Percentiles rank a stretch among this genome's conserved stretches.
phyloP scores from a whole-genome alignment of 208 protist species.

The Dictyostelium gargantuum region DNA sequence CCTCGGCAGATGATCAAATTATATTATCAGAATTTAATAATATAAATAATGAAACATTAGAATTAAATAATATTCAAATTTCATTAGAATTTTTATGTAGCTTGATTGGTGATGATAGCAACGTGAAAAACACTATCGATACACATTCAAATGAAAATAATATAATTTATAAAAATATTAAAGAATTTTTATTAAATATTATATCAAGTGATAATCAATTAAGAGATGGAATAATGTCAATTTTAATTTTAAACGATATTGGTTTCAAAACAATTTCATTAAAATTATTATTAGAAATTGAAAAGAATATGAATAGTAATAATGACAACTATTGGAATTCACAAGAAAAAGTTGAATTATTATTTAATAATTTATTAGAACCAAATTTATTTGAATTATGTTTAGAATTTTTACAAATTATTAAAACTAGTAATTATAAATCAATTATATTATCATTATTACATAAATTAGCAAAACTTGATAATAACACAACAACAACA shows the following conservation, averaged over 20 bases:
- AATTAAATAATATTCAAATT: not conserved
- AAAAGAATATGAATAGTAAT: not conserved
- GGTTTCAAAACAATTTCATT: not conserved
- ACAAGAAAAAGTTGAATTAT: not conserved
- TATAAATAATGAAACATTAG: not conserved
- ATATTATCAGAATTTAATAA: not conserved
- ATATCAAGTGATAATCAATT: not conserved
- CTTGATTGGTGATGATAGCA: not conserved
- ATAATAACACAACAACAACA: not conserved
- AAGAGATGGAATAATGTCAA: not conserved
- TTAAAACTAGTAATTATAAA: not conserved
- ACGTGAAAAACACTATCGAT: not conserved
- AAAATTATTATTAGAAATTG: conserved; percentile 12
- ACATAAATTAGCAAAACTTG: not conserved
- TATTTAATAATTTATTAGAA: not conserved
- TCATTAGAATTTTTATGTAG: not conserved
- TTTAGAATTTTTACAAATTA: not conserved
- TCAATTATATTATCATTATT: not conserved
- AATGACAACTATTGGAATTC: not conserved
- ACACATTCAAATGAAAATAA: not conserved
- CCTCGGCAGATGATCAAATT: not conserved
- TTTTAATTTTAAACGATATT: not conserved
- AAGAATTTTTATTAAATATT: not conserved
- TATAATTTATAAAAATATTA: not conserved
- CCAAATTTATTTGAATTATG: not conserved